A percentile compares a stretch with the other conserved stretches of the same genome.
Conservation (phyloP, 2,329 filamentous ascomycete genomes). For the Myriangium duriaei region DNA sequence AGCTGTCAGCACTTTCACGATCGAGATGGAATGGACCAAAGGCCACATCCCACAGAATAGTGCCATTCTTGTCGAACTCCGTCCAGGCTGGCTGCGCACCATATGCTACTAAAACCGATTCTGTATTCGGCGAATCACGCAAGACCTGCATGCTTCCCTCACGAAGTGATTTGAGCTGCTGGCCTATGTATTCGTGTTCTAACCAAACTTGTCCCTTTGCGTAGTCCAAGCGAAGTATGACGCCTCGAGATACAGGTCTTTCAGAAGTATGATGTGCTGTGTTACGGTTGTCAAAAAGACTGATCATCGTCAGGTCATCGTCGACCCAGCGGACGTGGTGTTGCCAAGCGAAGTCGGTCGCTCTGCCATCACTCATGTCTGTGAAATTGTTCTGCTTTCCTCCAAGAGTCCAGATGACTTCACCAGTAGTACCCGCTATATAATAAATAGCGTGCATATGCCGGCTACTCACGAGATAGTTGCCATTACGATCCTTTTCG, state of each 20-base stretch:
- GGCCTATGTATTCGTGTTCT: background rate
- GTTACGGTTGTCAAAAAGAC: conserved; percentile 41
- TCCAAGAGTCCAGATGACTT: conserved; percentile 36
- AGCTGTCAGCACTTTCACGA: conserved; percentile 5
- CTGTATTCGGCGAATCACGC: conserved; percentile 27
- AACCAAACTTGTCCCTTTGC: background rate
- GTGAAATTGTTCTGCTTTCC: conserved; percentile 31
- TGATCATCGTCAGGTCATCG: conserved; percentile 30
- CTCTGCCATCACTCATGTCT: conserved; percentile 18
- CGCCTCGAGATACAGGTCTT: background rate
- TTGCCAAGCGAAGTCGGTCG: conserved; percentile 23
- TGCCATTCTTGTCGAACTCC: conserved; percentile 31
- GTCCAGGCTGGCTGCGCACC: conserved; percentile 30
- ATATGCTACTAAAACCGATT: conserved; percentile 44
- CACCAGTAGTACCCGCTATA: conserved; percentile 30
- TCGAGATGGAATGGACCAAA: conserved; percentile 20
- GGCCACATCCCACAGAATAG: conserved; percentile 39
- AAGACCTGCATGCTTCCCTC: conserved; percentile 42
- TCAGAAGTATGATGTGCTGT: conserved; percentile 21
- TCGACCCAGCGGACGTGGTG: conserved; percentile 19
- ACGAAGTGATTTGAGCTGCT: conserved; percentile 26
- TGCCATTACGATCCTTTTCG: conserved; percentile 33
- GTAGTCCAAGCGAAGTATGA: conserved; percentile 6
- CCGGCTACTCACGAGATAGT: conserved; percentile 36
- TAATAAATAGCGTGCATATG: conserved; percentile 33